phyloP scores from a whole-genome alignment of 495 filamentous ascomycete species.

The Aspergillus mulundensis region DNA sequence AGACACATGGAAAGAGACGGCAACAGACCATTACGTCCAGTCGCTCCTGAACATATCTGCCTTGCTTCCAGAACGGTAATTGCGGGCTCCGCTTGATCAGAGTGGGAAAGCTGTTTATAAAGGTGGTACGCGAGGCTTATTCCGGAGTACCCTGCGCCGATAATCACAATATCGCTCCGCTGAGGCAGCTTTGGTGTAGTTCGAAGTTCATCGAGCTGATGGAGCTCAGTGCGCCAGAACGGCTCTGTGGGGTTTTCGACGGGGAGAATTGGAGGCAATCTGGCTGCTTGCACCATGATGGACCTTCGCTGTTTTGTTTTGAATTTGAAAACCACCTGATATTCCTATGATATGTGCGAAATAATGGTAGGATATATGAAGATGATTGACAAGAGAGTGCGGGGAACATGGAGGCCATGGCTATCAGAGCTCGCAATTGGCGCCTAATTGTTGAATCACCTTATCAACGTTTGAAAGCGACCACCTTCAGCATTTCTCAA shows the following conservation, averaged over 20 bases:
- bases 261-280: conserved; percentile 10
- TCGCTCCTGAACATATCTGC: conserved; percentile 40
- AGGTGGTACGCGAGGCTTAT: conserved; percentile 59
- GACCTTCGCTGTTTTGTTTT: too few species aligned
- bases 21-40: conserved; percentile 36
- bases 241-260: conserved; percentile 53
- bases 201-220: conserved; percentile 52
- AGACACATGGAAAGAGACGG: background rate
- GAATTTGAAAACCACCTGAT: background rate
- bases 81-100: conserved; percentile 14
- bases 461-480: conserved; percentile 2
- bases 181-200: conserved; percentile 44
- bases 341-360: background rate
- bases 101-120: conserved; percentile 28
- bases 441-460: too few species aligned
- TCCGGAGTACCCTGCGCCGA: conserved; percentile 69
- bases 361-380: background rate
- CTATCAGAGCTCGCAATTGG: too few species aligned
- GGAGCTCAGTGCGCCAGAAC: conserved; percentile 62
- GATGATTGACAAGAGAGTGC: too few species aligned
- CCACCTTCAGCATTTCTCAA: too few species aligned
- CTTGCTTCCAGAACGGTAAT: conserved; percentile 39
- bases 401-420: too few species aligned
- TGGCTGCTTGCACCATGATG: background rate
- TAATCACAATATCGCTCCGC: conserved; percentile 58